phyloP scores from a whole-genome alignment of 2,329 filamentous ascomycete species.

The Diaporthe nobilis region DNA sequence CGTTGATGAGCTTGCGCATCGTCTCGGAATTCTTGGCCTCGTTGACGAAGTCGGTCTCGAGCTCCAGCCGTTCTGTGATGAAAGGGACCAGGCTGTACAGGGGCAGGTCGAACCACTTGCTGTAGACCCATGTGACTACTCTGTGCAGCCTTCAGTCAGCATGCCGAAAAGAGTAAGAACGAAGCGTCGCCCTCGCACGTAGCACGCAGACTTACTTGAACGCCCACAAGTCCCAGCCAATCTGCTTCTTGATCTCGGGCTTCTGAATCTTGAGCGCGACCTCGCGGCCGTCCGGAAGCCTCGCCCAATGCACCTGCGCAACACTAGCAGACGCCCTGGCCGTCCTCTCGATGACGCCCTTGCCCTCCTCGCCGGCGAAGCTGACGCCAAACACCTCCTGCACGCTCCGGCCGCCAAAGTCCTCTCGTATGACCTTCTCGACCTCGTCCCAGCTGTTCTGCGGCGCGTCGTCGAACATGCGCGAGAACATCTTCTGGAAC shows the following conservation, averaged over 20 bases:
- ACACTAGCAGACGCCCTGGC: conserved; percentile 88
- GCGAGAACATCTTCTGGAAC: conserved; percentile 95
- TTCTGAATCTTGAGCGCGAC: conserved; percentile 98
- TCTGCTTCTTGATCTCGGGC: conserved; percentile 90
- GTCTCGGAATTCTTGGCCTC: conserved; percentile 90
- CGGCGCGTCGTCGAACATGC: conserved; percentile 98
- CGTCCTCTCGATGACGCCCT: conserved; percentile 73
- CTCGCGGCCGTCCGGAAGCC: conserved; percentile 86
- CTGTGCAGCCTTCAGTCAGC: conserved; percentile 54
- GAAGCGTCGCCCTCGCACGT: neutral
- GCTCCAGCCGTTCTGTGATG: conserved; percentile 89
- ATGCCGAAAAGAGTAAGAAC: neutral
- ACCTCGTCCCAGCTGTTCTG: conserved; percentile 92
- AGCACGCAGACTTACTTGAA: conserved; percentile 76
- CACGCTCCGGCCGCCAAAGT: conserved; percentile 85
- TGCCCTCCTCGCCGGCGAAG: conserved; percentile 79
- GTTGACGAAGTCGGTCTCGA: conserved; percentile 95
- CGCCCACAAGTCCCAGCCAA: conserved; percentile 95
- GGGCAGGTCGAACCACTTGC: conserved; percentile 92
- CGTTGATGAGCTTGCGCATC: conserved; percentile 83
- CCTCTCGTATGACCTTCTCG: conserved; percentile 86
- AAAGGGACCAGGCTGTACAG: conserved; percentile 93
- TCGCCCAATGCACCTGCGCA: conserved; percentile 96
- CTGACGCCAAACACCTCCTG: conserved; percentile 95
- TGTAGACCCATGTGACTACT: conserved; percentile 86